phyloP scores from a whole-genome alignment of 176 grass and related monocot species.

The Eleusine coracana region DNA sequence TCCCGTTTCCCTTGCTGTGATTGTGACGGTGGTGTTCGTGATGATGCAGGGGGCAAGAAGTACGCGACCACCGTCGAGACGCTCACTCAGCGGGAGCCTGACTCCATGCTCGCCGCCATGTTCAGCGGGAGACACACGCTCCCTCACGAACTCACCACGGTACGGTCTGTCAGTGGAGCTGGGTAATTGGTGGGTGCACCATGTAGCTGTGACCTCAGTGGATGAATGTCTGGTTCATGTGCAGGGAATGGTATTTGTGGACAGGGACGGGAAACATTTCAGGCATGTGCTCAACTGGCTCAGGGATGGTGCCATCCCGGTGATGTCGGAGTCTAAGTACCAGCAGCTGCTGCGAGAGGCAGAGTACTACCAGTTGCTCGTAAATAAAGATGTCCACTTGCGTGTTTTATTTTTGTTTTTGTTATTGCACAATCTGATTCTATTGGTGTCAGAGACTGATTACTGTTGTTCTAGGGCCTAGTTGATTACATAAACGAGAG shows the following conservation, averaged over 20 bases:
- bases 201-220: background rate
- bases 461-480: constrained; percentile 43
- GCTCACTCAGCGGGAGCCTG: constrained; percentile 83
- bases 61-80: constrained; percentile 83
- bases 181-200: background rate
- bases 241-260: constrained; percentile 87
- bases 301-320: constrained; percentile 65
- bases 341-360: constrained; percentile 81
- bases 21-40: background rate
- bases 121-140: constrained; percentile 87
- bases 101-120: constrained; percentile 93
- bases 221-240: constrained; percentile 21
- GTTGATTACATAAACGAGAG: constrained; percentile 48
- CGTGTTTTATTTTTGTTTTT: constrained; percentile 3
- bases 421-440: background rate
- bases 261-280: constrained; percentile 93
- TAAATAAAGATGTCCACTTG: constrained; percentile 38
- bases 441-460: background rate
- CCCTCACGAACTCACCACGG: constrained; percentile 53
- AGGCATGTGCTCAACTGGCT: constrained; percentile 93
- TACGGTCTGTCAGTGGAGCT: constrained; percentile 7
- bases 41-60: constrained; percentile 71
- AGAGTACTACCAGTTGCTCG: constrained; percentile 89
- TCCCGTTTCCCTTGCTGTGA: background rate
- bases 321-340: constrained; percentile 60